These are phyloP conservation scores for Fusarium goolgardi DNA, from an alignment of 2,329 filamentous ascomycete genomes.

Conservation along the genomic window DNA sequence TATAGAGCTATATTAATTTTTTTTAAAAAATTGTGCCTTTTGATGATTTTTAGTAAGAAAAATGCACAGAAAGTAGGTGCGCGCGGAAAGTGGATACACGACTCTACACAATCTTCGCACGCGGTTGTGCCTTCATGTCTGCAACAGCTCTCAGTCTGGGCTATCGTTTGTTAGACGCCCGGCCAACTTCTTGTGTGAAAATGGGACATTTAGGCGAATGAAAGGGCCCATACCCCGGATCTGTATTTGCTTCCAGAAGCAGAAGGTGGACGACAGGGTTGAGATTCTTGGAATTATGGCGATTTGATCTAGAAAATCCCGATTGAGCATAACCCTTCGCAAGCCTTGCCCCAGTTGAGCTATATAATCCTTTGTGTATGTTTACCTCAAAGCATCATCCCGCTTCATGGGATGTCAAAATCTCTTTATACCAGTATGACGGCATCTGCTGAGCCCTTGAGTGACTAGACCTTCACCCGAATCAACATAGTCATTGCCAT, in stretches of 20 bases:
- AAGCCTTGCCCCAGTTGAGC: conserved; percentile 13
- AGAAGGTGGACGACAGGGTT: conserved; percentile 34
- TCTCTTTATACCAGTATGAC: not conserved
- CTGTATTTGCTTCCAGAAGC: conserved; percentile 36
- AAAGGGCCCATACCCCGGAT: conserved; percentile 13
- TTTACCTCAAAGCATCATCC: conserved; percentile 5
- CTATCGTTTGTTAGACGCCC: conserved; percentile 16
- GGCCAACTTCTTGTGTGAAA: conserved; percentile 6
- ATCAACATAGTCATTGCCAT: not conserved
- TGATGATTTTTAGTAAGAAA: too few species aligned
- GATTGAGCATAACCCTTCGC: conserved; percentile 15
- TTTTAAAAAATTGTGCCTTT: too few species aligned
- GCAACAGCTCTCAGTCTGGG: conserved; percentile 2
- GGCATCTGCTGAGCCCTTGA: not conserved
- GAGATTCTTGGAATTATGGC: conserved; percentile 9
- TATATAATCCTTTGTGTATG: conserved; percentile 4
- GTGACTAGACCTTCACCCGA: not conserved
- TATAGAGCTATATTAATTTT: too few species aligned
- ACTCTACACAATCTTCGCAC: conserved; percentile 34
- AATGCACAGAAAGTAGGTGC: too few species aligned
- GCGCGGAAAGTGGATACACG: too few species aligned
- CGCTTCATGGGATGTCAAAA: not conserved
- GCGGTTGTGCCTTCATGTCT: conserved; percentile 21
- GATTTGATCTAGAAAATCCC: conserved; percentile 16
- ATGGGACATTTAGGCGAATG: conserved; percentile 4